Evolutionary conservation across 257 asterid species (phyloP).

Genomic region (Craterostigma plantagineum): DNA sequence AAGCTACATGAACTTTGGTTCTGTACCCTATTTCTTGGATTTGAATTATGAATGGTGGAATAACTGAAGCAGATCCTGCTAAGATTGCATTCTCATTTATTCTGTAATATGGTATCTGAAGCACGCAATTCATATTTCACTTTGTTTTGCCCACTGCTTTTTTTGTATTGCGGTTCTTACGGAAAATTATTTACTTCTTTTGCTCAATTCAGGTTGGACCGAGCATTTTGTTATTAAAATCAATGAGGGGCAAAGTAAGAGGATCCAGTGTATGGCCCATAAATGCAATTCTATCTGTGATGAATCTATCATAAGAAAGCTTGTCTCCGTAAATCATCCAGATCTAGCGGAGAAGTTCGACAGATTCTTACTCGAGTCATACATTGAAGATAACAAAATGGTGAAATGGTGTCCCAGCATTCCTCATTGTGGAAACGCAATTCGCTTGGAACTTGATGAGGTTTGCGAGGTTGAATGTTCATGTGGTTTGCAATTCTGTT

Average conservation of each 20-base stretch:
- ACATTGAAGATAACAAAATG: slow-evolving; percentile 94
- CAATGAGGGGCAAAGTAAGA: slow-evolving; percentile 92
- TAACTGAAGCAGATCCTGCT: no score
- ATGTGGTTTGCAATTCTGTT: slow-evolving; percentile 87
- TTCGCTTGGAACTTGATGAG: slow-evolving; percentile 70
- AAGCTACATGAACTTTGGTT: slow-evolving; percentile 19
- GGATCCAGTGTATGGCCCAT: slow-evolving; percentile 91
- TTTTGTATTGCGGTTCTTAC: no score
- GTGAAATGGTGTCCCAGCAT: slow-evolving; percentile 96
- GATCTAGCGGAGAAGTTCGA: slow-evolving; percentile 88
- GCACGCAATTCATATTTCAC: no score
- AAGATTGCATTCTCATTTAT: no score
- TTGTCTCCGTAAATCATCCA: slow-evolving; percentile 45
- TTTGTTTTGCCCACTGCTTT: no score
- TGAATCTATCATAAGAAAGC: slow-evolving; percentile 45
- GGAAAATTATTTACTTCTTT: no score
- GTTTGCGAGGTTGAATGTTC: slow-evolving; percentile 91
- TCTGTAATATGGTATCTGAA: no score
- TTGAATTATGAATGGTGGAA: no score
- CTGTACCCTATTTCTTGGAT: slow-evolving; percentile 1
- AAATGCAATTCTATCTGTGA: slow-evolving; percentile 85
- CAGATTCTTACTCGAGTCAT: slow-evolving; percentile 85
- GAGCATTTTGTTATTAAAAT: slow-evolving; percentile 88
- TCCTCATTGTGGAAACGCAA: slow-evolving; percentile 99
- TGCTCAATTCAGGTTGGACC: slow-evolving; percentile 70